These are phyloP conservation scores for Ceratobasidium sp. DNA, from an alignment of 1,284 basidiomycete species.

Conservation along the genomic window DNA sequence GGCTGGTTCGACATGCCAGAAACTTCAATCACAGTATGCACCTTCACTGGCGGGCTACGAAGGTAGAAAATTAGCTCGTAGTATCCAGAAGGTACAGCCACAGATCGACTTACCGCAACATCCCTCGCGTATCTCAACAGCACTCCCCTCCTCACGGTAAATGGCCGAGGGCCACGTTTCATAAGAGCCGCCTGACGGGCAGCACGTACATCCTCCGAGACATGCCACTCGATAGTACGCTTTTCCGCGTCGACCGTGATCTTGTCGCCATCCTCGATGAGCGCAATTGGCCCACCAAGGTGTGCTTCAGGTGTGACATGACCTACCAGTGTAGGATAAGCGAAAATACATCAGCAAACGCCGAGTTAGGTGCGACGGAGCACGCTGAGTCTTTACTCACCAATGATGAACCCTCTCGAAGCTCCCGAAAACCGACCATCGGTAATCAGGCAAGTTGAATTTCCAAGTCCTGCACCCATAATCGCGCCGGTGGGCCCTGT, in stretches of 20 bases:
- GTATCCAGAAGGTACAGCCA: slow-evolving; percentile 24
- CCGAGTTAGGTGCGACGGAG: neutral
- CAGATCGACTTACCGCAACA: slow-evolving; percentile 72
- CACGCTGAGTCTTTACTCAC: slow-evolving; percentile 56
- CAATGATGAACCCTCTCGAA: slow-evolving; percentile 73
- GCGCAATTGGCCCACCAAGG: slow-evolving; percentile 93
- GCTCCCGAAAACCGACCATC: slow-evolving; percentile 97
- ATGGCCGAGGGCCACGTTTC: slow-evolving; percentile 68
- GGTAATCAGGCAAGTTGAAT: slow-evolving; percentile 92
- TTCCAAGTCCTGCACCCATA: slow-evolving; percentile 92
- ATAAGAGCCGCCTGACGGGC: slow-evolving; percentile 81
- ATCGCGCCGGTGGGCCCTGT: slow-evolving; percentile 87
- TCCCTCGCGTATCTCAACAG: slow-evolving; percentile 82
- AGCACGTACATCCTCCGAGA: slow-evolving; percentile 83
- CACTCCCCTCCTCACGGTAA: slow-evolving; percentile 80
- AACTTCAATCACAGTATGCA: slow-evolving; percentile 75
- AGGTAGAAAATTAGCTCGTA: slow-evolving; percentile 41
- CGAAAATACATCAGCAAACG: neutral
- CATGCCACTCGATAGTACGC: slow-evolving; percentile 84
- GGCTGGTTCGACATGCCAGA: neutral
- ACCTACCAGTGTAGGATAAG: slow-evolving; percentile 61
- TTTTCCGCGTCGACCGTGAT: slow-evolving; percentile 85
- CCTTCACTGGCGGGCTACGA: slow-evolving; percentile 77
- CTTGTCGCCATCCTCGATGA: slow-evolving; percentile 92
- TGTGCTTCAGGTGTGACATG: slow-evolving; percentile 95